A percentile compares a stretch with the other conserved stretches of the same genome.
These are phyloP conservation scores for Skeletonema marinoi DNA, from an alignment of 108 stramenopile genomes.

Conservation along the genomic window DNA sequence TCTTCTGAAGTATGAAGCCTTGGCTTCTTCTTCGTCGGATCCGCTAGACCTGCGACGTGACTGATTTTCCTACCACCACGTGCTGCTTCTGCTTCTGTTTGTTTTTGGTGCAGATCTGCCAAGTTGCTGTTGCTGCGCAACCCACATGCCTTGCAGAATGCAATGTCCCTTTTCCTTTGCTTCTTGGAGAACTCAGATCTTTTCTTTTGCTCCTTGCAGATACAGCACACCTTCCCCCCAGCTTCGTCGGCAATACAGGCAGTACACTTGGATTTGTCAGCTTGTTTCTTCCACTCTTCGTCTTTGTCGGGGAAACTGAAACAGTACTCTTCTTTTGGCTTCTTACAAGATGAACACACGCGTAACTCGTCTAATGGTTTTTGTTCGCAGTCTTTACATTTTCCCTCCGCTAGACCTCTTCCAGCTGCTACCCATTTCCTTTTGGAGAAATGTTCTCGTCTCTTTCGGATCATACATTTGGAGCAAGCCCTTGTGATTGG, in stretches of 20 bases:
- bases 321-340: neutral
- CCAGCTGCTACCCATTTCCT: neutral
- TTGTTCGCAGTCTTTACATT: neutral
- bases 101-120: too few relatives aligned
- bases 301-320: neutral
- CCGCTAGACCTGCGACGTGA: too few relatives aligned
- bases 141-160: too few relatives aligned
- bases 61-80: too few relatives aligned
- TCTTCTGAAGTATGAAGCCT: neutral
- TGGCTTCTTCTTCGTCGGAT: neutral
- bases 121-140: too few relatives aligned
- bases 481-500: neutral
- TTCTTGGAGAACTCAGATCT: too few relatives aligned
- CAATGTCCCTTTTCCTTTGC: too few relatives aligned
- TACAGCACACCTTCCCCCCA: neutral
- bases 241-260: neutral
- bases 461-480: neutral
- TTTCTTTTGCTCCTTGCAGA: too few relatives aligned
- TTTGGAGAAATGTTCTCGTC: neutral
- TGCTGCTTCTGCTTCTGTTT: too few relatives aligned
- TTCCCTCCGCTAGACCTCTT: neutral
- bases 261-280: neutral
- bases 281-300: neutral
- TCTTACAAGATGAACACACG: neutral
- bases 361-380: neutral